Evolutionary conservation across 345 rosid species (phyloP).

Genomic region (Gossypioides kirkii): DNA sequence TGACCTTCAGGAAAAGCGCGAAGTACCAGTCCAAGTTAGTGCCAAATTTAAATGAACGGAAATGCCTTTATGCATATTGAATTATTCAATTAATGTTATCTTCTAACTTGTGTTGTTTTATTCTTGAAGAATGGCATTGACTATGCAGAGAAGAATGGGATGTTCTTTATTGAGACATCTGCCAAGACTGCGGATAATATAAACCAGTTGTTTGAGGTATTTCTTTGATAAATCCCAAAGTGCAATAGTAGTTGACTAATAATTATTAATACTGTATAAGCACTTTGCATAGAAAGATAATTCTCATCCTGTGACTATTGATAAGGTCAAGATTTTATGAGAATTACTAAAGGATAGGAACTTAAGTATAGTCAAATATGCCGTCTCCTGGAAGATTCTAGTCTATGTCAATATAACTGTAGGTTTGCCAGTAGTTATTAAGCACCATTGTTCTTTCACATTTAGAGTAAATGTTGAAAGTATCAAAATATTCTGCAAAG

Average conservation of each 20-base stretch:
- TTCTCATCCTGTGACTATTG: not conserved
- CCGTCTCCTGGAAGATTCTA: not conserved
- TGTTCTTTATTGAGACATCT: constrained; percentile 97
- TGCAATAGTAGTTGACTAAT: not conserved
- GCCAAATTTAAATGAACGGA: not conserved
- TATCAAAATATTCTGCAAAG: not conserved
- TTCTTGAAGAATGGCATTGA: constrained; percentile 72
- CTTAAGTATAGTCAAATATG: not conserved
- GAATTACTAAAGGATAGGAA: not conserved
- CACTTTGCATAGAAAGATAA: not conserved
- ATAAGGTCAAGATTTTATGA: not conserved
- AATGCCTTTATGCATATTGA: not conserved
- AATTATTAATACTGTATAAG: not conserved
- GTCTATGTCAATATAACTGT: not conserved
- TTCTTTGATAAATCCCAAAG: not conserved
- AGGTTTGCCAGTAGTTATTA: not conserved
- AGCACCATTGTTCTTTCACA: not conserved
- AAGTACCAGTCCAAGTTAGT: constrained; percentile 72
- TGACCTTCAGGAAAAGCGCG: constrained; percentile 79
- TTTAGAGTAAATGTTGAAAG: not conserved
- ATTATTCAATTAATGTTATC: constrained; percentile 1
- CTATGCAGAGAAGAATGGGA: constrained; percentile 92
- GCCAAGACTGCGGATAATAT: constrained; percentile 98
- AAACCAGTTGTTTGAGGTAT: constrained; percentile 86
- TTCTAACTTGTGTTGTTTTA: constrained; percentile 12